These are phyloP conservation scores for Neocucurbitaria cava DNA, from an alignment of 2,329 filamentous ascomycete genomes.

Conservation along the genomic window DNA sequence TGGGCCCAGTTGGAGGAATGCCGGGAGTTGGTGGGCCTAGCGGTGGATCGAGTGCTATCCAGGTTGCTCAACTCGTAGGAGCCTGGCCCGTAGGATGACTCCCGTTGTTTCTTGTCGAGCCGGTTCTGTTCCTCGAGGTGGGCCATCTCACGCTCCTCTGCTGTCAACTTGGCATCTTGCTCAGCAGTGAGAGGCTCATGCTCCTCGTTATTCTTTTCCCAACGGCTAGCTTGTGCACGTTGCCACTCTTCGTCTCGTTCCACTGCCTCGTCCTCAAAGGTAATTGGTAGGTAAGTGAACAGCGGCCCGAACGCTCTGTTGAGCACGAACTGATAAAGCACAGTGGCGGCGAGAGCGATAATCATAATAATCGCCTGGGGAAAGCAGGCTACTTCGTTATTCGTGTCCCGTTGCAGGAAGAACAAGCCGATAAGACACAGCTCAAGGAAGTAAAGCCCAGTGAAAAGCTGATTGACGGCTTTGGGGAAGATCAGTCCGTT, in stretches of 20 bases:
- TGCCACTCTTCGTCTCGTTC: slow-evolving; percentile 90
- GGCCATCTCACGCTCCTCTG: slow-evolving; percentile 43
- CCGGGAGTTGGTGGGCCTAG: slow-evolving; percentile 24
- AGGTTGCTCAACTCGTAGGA: slow-evolving; percentile 40
- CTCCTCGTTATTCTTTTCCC: slow-evolving; percentile 65
- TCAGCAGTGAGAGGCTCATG: slow-evolving; percentile 48
- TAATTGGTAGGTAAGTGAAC: slow-evolving; percentile 89
- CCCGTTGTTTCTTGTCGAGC: slow-evolving; percentile 11
- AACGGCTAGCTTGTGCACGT: slow-evolving; percentile 73
- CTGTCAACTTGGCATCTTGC: slow-evolving; percentile 37
- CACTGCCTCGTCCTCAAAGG: slow-evolving; percentile 92
- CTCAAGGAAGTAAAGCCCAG: slow-evolving; percentile 94
- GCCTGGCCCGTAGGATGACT: slow-evolving; percentile 18
- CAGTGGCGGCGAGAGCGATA: slow-evolving; percentile 72
- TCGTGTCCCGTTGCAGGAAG: slow-evolving; percentile 72
- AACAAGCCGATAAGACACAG: slow-evolving; percentile 88
- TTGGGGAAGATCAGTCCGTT: slow-evolving; percentile 90
- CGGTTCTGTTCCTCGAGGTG: slow-evolving; percentile 35
- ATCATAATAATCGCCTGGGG: slow-evolving; percentile 88
- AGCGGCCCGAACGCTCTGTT: slow-evolving; percentile 86
- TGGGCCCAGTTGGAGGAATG: slow-evolving; percentile 38
- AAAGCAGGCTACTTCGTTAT: slow-evolving; percentile 65
- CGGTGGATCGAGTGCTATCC: slow-evolving; percentile 14
- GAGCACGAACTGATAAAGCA: slow-evolving; percentile 78
- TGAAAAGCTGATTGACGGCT: slow-evolving; percentile 95